A percentile compares a stretch with the other conserved stretches of the same genome.
Conservation (phyloP, 2,329 filamentous ascomycete genomes). For the Pseudogymnoascus sp. region DNA sequence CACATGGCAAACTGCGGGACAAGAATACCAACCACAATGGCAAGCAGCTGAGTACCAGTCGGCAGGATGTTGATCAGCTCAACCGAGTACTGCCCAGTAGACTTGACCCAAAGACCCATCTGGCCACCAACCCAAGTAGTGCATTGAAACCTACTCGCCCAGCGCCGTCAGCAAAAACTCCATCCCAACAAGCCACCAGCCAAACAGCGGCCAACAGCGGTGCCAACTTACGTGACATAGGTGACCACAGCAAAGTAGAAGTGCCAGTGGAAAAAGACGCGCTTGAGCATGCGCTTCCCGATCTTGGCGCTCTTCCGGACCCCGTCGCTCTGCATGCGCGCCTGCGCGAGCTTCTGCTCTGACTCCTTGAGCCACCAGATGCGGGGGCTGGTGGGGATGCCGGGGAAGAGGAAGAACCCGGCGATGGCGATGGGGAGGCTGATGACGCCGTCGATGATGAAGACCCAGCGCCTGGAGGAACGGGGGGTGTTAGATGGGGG, state of each 20-base stretch:
- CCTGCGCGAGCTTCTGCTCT: constrained; percentile 20
- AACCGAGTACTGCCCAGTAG: background rate
- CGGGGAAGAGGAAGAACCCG: constrained; percentile 21
- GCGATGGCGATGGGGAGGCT: constrained; percentile 25
- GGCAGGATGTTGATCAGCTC: background rate
- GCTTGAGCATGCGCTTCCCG: constrained; percentile 17
- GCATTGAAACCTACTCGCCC: constrained; percentile 11
- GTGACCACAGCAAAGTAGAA: constrained; percentile 14
- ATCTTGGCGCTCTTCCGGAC: constrained; percentile 9
- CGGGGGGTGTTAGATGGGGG: background rate
- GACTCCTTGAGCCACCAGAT: constrained; percentile 22
- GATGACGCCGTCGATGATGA: constrained; percentile 24
- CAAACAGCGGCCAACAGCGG: background rate
- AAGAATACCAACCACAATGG: background rate
- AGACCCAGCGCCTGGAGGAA: constrained; percentile 19
- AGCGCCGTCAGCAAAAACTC: background rate
- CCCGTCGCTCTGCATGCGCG: constrained; percentile 19
- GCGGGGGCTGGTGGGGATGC: constrained; percentile 17
- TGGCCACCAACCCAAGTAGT: constrained; percentile 21
- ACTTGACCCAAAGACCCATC: constrained; percentile 22
- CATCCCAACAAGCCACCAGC: background rate
- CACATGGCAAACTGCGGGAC: background rate
- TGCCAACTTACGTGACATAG: background rate
- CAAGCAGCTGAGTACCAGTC: background rate
- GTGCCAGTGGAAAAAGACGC: constrained; percentile 24